A percentile compares a stretch with the other conserved stretches of the same genome.
Evolutionary conservation across 2,329 filamentous ascomycete genomes (phyloP).

Genomic region (Laburnicola sp.): DNA sequence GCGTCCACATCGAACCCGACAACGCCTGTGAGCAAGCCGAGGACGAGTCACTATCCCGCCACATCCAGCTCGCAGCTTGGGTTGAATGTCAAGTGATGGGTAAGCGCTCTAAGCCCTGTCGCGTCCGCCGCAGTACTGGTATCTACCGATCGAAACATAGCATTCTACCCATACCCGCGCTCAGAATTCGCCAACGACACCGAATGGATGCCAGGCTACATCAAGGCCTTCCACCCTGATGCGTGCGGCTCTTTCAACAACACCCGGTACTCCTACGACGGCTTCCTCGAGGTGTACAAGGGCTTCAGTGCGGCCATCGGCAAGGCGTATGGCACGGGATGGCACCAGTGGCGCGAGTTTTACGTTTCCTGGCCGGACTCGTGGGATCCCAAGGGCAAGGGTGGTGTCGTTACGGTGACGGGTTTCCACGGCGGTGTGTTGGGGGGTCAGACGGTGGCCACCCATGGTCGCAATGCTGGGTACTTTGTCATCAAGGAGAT

Average conservation of each 20-base stretch:
- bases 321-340: constrained; percentile 1
- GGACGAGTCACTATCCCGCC: not conserved
- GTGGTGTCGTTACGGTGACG: constrained; percentile 1
- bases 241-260: constrained; percentile 8
- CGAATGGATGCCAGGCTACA: constrained; percentile 3
- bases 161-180: constrained; percentile 11
- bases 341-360: constrained; percentile 11
- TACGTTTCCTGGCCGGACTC: constrained; percentile 14
- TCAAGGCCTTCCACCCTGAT: not conserved
- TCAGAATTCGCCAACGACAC: constrained; percentile 3
- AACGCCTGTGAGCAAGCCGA: constrained; percentile 2
- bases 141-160: not conserved
- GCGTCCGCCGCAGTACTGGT: not conserved
- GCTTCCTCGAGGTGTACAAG: constrained; percentile 2
- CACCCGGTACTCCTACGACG: constrained; percentile 7
- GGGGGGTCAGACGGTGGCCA: not conserved
- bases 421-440: constrained; percentile 9
- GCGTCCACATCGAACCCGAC: constrained; percentile 6
- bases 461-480: constrained; percentile 7
- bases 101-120: not conserved
- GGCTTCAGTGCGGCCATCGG: constrained; percentile 7
- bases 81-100: constrained; percentile 7
- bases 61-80: constrained; percentile 9
- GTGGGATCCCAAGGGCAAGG: constrained; percentile 3
- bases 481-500: constrained; percentile 6